Evolutionary conservation across 257 asterid species (phyloP).

Genomic region (Solanum microdontum): DNA sequence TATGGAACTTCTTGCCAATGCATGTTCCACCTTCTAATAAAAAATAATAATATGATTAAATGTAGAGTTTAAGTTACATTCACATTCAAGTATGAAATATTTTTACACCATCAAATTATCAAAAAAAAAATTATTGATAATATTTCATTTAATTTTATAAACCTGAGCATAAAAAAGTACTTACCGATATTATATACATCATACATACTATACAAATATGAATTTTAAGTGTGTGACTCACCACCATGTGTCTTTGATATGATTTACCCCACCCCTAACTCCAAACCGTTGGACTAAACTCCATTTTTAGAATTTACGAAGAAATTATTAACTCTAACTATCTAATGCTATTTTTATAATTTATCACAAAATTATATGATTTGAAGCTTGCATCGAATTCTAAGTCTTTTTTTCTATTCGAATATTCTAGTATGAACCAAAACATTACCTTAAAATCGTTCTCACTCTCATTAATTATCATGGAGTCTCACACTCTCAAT

Average conservation of each 20-base stretch:
- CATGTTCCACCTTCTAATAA: not conserved
- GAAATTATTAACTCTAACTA: not conserved
- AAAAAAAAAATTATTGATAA: not conserved
- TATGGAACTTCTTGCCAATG: not conserved
- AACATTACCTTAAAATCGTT: no score
- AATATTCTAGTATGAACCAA: not conserved
- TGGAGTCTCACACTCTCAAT: no score
- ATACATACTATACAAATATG: not conserved
- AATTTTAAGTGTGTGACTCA: not conserved
- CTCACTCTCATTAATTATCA: no score
- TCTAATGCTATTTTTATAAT: not conserved
- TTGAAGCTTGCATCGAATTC: not conserved
- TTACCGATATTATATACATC: not conserved
- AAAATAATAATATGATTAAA: not conserved
- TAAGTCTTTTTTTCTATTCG: not conserved
- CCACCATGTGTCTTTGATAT: not conserved
- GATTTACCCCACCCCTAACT: not conserved
- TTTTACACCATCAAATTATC: not conserved
- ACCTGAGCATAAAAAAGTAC: not conserved
- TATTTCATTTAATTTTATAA: not conserved
- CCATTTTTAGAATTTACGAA: not conserved
- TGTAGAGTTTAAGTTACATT: not conserved
- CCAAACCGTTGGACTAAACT: not conserved
- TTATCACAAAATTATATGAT: not conserved
- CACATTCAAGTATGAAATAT: not conserved